These are phyloP conservation scores for Colletotrichum sp. DNA, from an alignment of 2,329 filamentous ascomycete species.

Conservation along the genomic window DNA sequence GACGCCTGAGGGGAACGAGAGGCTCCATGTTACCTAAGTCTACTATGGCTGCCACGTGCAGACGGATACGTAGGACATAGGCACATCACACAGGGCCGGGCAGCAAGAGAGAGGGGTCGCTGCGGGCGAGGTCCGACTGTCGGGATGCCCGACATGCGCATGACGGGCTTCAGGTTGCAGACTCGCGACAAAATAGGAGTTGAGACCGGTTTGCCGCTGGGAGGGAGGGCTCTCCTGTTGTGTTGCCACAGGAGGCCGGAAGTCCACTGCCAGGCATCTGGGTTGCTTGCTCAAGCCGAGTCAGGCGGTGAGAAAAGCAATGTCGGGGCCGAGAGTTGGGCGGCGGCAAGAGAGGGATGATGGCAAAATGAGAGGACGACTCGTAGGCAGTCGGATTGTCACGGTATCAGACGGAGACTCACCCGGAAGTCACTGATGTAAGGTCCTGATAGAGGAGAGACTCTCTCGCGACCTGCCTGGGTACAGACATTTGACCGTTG, in stretches of 20 bases:
- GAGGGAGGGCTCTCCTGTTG: slow-evolving; percentile 14
- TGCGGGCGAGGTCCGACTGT: not conserved
- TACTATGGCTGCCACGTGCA: not conserved
- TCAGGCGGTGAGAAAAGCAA: slow-evolving; percentile 18
- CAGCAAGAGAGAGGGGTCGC: not conserved
- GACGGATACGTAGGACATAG: not conserved
- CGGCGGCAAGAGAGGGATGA: not conserved
- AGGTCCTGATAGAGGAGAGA: not conserved
- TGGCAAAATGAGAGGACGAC: not conserved
- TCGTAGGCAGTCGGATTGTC: not conserved
- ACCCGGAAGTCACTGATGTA: not conserved
- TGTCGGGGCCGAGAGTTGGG: not conserved
- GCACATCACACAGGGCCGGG: not conserved
- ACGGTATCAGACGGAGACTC: not conserved
- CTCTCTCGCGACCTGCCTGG: not conserved
- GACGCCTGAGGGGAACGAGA: not conserved
- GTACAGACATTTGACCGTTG: not conserved
- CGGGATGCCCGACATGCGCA: slow-evolving; percentile 14
- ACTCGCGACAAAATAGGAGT: not conserved
- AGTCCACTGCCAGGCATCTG: slow-evolving; percentile 19
- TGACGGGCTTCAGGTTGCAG: not conserved
- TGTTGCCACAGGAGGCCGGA: slow-evolving; percentile 10
- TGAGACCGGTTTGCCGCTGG: slow-evolving; percentile 6
- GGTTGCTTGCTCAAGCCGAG: slow-evolving; percentile 13
- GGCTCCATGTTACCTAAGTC: not conserved